A percentile compares a stretch with the other conserved stretches of the same genome.
Conservation (phyloP, 176 grass and related monocot species). For the Puya raimondii region DNA sequence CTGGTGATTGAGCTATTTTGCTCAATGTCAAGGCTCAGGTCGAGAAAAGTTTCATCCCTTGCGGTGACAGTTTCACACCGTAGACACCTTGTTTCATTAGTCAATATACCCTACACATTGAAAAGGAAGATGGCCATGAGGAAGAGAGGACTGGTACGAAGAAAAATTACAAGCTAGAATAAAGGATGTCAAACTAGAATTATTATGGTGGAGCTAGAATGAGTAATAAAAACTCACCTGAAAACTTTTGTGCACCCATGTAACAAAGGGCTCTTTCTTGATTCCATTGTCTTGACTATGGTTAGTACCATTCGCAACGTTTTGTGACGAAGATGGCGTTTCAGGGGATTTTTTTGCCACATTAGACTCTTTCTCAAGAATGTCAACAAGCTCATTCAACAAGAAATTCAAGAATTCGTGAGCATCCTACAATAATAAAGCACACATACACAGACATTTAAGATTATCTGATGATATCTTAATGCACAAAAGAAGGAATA, state of each 20-base stretch:
- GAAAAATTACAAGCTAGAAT: slow-evolving; percentile 6
- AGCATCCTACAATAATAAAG: slow-evolving; percentile 61
- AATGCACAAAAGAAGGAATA: neutral
- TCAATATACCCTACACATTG: slow-evolving; percentile 75
- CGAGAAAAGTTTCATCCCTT: slow-evolving; percentile 99
- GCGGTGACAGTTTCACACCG: slow-evolving; percentile 97
- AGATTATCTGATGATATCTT: neutral
- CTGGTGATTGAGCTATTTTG: slow-evolving; percentile 98
- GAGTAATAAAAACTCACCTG: slow-evolving; percentile 41
- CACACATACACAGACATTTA: neutral
- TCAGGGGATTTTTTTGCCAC: slow-evolving; percentile 36
- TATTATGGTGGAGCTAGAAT: neutral
- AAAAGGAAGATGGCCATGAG: slow-evolving; percentile 16
- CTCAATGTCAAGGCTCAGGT: slow-evolving; percentile 91
- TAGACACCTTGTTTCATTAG: slow-evolving; percentile 93
- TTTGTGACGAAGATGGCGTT: slow-evolving; percentile 27
- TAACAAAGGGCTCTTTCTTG: slow-evolving; percentile 58
- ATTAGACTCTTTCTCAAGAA: slow-evolving; percentile 85
- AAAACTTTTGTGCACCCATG: slow-evolving; percentile 91
- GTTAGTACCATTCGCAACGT: slow-evolving; percentile 43
- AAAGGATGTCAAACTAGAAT: neutral
- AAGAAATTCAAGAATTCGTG: slow-evolving; percentile 98
- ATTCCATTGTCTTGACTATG: slow-evolving; percentile 51
- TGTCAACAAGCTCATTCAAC: slow-evolving; percentile 96
- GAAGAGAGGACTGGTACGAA: slow-evolving; percentile 4